phyloP scores from a whole-genome alignment of 352 stramenopile species.

The Phytopythium oedochilum region DNA sequence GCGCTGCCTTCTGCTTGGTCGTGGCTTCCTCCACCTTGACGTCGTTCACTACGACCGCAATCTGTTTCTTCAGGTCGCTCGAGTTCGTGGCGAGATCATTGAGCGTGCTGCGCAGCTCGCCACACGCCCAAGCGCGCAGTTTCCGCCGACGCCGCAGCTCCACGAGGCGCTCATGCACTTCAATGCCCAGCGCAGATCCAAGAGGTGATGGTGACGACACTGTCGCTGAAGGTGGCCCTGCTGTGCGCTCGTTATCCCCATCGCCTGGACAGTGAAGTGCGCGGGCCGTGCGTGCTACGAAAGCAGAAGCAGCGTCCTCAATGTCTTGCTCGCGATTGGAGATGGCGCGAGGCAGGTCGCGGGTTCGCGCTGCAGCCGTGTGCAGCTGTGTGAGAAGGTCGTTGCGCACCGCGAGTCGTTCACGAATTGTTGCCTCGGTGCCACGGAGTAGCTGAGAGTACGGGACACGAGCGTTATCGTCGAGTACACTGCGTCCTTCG shows the following conservation, averaged over 20 bases:
- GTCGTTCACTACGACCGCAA: slow-evolving; percentile 29
- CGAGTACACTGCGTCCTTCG: not conserved
- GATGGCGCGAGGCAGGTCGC: slow-evolving; percentile 27
- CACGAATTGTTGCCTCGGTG: slow-evolving; percentile 18
- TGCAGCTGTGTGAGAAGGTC: slow-evolving; percentile 15
- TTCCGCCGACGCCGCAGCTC: slow-evolving; percentile 38
- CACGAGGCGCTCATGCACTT: slow-evolving; percentile 31
- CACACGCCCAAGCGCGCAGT: slow-evolving; percentile 51
- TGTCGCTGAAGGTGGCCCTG: not conserved
- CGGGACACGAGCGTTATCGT: slow-evolving; percentile 6
- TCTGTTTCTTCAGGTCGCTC: slow-evolving; percentile 62
- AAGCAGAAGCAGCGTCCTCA: not conserved
- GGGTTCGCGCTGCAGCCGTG: slow-evolving; percentile 16
- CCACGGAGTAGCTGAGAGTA: slow-evolving; percentile 32
- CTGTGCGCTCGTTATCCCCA: not conserved
- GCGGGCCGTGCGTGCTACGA: slow-evolving; percentile 5
- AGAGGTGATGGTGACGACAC: not conserved
- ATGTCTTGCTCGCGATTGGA: slow-evolving; percentile 6
- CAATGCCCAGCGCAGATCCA: not conserved
- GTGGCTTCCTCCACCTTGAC: slow-evolving; percentile 53
- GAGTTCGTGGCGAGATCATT: slow-evolving; percentile 49
- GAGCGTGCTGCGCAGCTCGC: slow-evolving; percentile 38
- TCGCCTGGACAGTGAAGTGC: slow-evolving; percentile 7
- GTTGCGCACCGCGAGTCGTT: slow-evolving; percentile 14
- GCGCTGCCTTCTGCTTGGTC: slow-evolving; percentile 48